These are phyloP conservation scores for Sinapis alba DNA, from an alignment of 441 rosid genomes.

Conservation along the genomic window DNA sequence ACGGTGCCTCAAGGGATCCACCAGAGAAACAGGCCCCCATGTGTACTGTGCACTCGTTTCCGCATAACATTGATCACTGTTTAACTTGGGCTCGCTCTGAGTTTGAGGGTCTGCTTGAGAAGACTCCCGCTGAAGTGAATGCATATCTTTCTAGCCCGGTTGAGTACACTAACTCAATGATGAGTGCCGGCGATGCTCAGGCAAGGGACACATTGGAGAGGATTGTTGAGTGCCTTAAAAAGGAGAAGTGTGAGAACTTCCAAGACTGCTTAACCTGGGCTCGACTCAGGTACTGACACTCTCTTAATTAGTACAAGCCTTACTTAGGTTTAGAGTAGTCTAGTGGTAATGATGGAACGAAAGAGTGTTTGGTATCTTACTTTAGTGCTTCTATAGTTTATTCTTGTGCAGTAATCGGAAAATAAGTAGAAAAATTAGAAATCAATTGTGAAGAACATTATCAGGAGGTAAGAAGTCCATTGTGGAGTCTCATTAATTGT, in stretches of 20 bases:
- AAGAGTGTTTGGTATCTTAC: neutral
- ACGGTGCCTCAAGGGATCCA: conserved; percentile 94
- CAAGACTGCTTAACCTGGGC: conserved; percentile 92
- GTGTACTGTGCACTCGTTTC: conserved; percentile 95
- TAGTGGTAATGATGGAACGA: neutral
- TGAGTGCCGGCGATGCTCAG: conserved; percentile 92
- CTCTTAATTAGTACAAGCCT: neutral
- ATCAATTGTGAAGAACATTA: neutral
- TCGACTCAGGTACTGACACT: conserved; percentile 59
- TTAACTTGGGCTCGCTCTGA: conserved; percentile 97
- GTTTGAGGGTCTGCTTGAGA: conserved; percentile 93
- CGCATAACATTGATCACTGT: conserved; percentile 95
- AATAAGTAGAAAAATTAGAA: neutral
- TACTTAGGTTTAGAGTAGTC: neutral
- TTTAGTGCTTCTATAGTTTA: neutral
- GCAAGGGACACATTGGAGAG: conserved; percentile 85
- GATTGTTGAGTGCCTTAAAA: conserved; percentile 85
- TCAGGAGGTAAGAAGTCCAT: no score
- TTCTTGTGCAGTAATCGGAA: neutral
- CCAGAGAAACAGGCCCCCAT: conserved; percentile 98
- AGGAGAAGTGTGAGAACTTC: conserved; percentile 70
- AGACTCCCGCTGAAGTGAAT: conserved; percentile 90
- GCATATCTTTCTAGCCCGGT: conserved; percentile 74
- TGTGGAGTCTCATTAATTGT: neutral
- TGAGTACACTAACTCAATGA: conserved; percentile 71